Evolutionary conservation across 345 rosid genomes (phyloP), one percentile per base, ranked within the genome.

Genomic region (Zanthoxylum bungeanum): DNA sequence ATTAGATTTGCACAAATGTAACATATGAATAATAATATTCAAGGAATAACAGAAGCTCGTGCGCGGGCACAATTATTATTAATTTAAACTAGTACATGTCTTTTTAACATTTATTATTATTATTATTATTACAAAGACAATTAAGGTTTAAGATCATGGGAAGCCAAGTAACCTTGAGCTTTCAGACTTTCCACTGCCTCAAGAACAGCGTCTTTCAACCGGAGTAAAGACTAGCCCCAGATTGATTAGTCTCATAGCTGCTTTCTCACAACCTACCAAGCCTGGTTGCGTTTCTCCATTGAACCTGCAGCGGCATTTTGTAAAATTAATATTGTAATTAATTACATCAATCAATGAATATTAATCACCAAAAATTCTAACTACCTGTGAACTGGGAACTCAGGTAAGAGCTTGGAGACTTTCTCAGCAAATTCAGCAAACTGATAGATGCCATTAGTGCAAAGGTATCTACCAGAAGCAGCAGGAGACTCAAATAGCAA

Each of bases 401-500:
- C 49, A 44, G 49, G 49, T 17, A 44, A 44, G 49, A 44, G 49
- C 16, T 44, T 44, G 49, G 49, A 14, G 49, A 44, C 49, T 16
- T 44, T 44, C 16, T 44, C 49, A 44, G 49, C 49, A 39, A 88
- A 87, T 66, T 89, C 89, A 60, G 87, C 75, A 52, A 91, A 89
- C 77, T 89, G 90, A 74, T 86, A 89, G 50, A 88, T 88, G 47
- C 93, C 95, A 34, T 91, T 91, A 40, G 89, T 86, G 76, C 97
- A 91, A 16, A 91, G 86, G 71, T 88, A 85, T 77, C 96, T 77
- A 72, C 97, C 93, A 56, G 85, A 85, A 60, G 93, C 89, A 46
- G 79, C 67, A 2, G 87, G 84, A 39, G 86, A 76, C 61, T 91
- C 87, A 27, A 88, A 83, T 6, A 93, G 76, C 84, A 88, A 70